Conservation (phyloP, 768 basidiomycete genomes). For the Paxillus involutus region DNA sequence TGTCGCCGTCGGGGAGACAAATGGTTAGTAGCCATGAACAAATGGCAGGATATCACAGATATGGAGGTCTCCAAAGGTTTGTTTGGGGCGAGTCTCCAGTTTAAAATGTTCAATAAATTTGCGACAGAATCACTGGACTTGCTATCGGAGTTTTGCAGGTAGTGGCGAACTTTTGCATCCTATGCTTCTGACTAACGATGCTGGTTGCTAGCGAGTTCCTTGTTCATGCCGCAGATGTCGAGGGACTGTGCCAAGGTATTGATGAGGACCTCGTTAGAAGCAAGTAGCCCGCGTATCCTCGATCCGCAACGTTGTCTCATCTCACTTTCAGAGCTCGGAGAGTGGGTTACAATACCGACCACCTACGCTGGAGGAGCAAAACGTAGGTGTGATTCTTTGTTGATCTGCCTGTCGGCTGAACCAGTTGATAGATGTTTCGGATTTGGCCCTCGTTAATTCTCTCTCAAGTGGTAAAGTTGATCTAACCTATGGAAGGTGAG, state of each 20-base stretch:
- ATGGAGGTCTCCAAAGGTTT: conserved; percentile 86
- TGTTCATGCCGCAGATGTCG: conserved; percentile 98
- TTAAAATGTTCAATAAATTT: not conserved
- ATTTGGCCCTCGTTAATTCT: conserved; percentile 76
- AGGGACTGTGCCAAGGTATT: conserved; percentile 95
- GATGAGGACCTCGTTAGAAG: conserved; percentile 85
- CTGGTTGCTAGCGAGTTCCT: conserved; percentile 75
- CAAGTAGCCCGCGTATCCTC: conserved; percentile 35
- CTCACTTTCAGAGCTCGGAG: conserved; percentile 64
- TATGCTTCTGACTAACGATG: conserved; percentile 11
- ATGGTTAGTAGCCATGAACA: conserved; percentile 98
- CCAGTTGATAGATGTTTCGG: conserved; percentile 60
- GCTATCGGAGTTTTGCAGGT: conserved; percentile 84
- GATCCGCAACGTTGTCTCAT: conserved; percentile 9
- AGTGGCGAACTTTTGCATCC: conserved; percentile 5
- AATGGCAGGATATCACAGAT: conserved; percentile 96
- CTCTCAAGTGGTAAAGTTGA: conserved; percentile 79
- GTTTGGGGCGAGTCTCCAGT: conserved; percentile 6
- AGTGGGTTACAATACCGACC: conserved; percentile 89
- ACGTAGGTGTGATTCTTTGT: conserved; percentile 43
- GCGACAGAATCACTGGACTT: conserved; percentile 72
- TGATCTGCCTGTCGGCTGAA: conserved; percentile 1
- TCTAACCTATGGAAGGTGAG: conserved; percentile 38
- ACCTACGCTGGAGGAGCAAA: conserved; percentile 98
- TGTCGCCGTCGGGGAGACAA: conserved; percentile 73